Percentiles rank a stretch among this genome's conserved stretches.
Conservation (phyloP, 345 rosid species). For the Turritis glabra region DNA sequence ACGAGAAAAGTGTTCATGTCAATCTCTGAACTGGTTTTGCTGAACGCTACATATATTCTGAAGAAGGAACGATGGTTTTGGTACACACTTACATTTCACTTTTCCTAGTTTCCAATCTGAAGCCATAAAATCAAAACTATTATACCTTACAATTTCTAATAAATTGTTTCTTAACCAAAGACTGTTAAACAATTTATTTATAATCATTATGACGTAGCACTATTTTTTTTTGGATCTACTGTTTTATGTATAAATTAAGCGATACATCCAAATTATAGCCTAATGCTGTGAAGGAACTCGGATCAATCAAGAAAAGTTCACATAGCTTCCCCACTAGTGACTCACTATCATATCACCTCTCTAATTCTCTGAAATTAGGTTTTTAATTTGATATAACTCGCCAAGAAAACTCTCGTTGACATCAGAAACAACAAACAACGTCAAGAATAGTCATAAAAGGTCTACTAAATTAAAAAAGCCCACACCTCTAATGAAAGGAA, state of each 20-base stretch:
- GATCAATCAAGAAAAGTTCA: too few relatives aligned
- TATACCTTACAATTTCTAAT: conserved; percentile 1
- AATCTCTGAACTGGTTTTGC: conserved; percentile 3
- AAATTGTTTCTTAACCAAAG: not conserved
- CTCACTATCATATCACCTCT: too few relatives aligned
- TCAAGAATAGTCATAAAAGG: too few relatives aligned
- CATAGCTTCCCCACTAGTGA: too few relatives aligned
- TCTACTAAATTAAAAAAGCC: too few relatives aligned
- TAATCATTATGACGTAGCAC: not conserved
- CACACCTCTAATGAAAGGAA: too few relatives aligned
- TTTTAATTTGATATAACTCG: too few relatives aligned
- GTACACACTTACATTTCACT: conserved; percentile 2
- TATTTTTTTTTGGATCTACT: not conserved
- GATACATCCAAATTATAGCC: too few relatives aligned
- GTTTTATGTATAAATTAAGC: not conserved
- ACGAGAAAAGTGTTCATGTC: not conserved
- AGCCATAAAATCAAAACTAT: not conserved
- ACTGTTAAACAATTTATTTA: not conserved
- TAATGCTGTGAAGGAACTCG: too few relatives aligned
- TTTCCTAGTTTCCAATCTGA: not conserved
- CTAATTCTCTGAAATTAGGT: too few relatives aligned
- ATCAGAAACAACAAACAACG: too few relatives aligned
- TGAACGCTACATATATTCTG: conserved; percentile 27
- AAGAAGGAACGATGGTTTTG: conserved; percentile 12
- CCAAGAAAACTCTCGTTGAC: too few relatives aligned